Conservation (phyloP, 2,329 filamentous ascomycete species). For the Diatrype stigma region DNA sequence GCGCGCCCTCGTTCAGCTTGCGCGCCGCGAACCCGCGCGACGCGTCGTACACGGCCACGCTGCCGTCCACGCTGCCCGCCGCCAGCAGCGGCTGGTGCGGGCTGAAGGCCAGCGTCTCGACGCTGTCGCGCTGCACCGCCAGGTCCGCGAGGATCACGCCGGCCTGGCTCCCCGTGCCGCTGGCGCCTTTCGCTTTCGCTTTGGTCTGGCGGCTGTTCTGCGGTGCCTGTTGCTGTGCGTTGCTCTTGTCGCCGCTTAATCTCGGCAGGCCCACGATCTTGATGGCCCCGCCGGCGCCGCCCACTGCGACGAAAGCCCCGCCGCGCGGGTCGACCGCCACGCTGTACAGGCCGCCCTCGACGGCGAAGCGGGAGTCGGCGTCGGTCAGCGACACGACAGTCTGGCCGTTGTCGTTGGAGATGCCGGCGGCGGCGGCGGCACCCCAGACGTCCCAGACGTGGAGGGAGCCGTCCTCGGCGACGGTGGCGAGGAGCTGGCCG, state of each 20-base stretch:
- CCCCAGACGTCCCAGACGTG: constrained; percentile 94
- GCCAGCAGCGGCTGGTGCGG: constrained; percentile 51
- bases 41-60: constrained; percentile 82
- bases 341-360: constrained; percentile 88
- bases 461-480: constrained; percentile 82
- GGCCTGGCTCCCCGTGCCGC: constrained; percentile 36
- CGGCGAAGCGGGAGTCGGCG: constrained; percentile 82
- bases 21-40: constrained; percentile 83
- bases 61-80: constrained; percentile 67
- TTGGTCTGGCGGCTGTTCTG: constrained; percentile 24
- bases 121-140: constrained; percentile 68
- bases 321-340: constrained; percentile 79
- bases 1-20: constrained; percentile 74
- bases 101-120: constrained; percentile 71
- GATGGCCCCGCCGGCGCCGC: constrained; percentile 82
- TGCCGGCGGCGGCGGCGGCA: constrained; percentile 57
- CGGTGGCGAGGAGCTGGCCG: constrained; percentile 79
- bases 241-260: constrained; percentile 27
- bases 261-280: constrained; percentile 81
- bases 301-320: constrained; percentile 69
- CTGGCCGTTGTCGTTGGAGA: constrained; percentile 50
- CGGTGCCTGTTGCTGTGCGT: constrained; percentile 9
- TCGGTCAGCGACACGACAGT: constrained; percentile 73
- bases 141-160: constrained; percentile 74
- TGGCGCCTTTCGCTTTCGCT: constrained; percentile 33